Evolutionary conservation across 139 green algal species (phyloP).

Genomic region (Ettlia oleoabundans): DNA sequence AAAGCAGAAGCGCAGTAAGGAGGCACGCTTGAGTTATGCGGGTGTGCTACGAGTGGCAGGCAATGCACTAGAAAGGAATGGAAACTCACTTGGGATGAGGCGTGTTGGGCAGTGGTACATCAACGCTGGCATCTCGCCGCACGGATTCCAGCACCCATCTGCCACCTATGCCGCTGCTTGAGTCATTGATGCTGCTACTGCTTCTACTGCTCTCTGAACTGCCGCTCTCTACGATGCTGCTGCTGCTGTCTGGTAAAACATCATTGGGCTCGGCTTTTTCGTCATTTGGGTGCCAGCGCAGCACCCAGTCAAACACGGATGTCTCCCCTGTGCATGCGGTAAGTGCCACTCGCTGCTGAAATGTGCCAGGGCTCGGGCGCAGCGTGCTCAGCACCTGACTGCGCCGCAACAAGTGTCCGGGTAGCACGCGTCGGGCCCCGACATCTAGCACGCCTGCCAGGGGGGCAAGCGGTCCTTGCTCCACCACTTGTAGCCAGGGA

Average conservation of each 20-base stretch:
- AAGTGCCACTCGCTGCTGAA: conserved; percentile 52
- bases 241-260: neutral
- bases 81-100: conserved; percentile 38
- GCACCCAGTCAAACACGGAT: conserved; percentile 51
- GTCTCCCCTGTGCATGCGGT: conserved; percentile 56
- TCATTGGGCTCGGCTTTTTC: neutral
- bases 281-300: conserved; percentile 20
- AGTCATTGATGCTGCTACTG: neutral
- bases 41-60: too few species aligned
- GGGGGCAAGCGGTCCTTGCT: conserved; percentile 33
- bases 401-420: conserved; percentile 66
- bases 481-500: neutral
- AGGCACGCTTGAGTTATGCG: too few species aligned
- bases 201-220: too few species aligned
- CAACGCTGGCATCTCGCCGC: neutral
- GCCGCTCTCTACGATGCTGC: neutral
- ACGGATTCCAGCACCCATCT: conserved; percentile 26
- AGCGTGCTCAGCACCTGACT: conserved; percentile 65
- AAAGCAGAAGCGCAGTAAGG: too few species aligned
- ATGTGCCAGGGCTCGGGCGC: conserved; percentile 28
- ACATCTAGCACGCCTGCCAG: conserved; percentile 39
- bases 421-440: conserved; percentile 27
- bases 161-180: neutral
- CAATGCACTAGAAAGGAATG: neutral
- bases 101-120: conserved; percentile 29